Evolutionary conservation across 179 eudicot species (phyloP).

Genomic region (Carnegiea gigantea): DNA sequence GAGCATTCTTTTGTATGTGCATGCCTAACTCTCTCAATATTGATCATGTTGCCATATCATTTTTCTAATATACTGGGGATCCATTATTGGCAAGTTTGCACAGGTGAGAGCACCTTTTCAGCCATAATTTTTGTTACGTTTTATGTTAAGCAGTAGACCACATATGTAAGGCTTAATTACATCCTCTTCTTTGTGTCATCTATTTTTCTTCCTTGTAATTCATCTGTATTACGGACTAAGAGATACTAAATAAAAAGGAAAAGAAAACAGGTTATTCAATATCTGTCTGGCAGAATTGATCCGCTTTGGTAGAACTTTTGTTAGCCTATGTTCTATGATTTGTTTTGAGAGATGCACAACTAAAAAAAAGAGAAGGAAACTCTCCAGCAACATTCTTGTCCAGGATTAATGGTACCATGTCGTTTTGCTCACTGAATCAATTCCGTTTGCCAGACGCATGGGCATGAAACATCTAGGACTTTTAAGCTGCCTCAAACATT

Average conservation of each 20-base stretch:
- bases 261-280: background rate
- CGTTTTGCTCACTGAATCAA: background rate
- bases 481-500: no score
- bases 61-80: conserved; percentile 3
- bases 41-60: conserved; percentile 12
- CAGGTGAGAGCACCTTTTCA: conserved; percentile 6
- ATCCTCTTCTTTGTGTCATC: conserved; percentile 7
- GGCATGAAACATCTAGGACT: no score
- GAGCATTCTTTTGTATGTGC: conserved; percentile 9
- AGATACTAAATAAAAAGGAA: background rate
- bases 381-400: no score
- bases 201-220: background rate
- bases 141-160: background rate
- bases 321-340: background rate
- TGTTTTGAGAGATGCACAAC: background rate
- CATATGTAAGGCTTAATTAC: conserved; percentile 1
- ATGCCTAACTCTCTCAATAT: conserved; percentile 9
- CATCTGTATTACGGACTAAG: background rate
- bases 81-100: conserved; percentile 9
- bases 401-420: background rate
- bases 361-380: no score
- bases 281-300: background rate
- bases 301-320: background rate
- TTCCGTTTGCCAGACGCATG: background rate
- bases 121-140: background rate